Evolutionary conservation across 352 stramenopile species (phyloP).

Genomic region (Globisporangium echinulatum): DNA sequence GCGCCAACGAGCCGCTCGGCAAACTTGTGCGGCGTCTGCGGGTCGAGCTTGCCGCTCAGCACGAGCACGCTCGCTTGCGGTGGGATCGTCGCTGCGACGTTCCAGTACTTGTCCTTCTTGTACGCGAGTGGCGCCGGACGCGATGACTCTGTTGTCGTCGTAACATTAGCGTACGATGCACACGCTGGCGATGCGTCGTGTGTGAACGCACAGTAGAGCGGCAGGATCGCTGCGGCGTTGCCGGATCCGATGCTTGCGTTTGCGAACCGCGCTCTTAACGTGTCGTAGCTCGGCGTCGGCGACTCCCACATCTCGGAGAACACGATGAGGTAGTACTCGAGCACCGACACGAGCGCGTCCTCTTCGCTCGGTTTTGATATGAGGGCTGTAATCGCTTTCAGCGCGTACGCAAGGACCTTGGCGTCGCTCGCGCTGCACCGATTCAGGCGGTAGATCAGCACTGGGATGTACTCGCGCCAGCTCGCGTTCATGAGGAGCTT

Average conservation of each 20-base stretch:
- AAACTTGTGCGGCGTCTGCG: slow-evolving; percentile 47
- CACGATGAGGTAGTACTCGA: slow-evolving; percentile 47
- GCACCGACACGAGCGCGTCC: slow-evolving; percentile 7
- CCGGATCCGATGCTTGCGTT: too few relatives aligned
- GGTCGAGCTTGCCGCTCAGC: slow-evolving; percentile 41
- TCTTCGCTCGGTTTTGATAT: slow-evolving; percentile 12
- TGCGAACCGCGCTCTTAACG: too few relatives aligned
- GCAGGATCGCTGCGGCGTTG: slow-evolving; percentile 6
- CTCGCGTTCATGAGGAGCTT: slow-evolving; percentile 17
- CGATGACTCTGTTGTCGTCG: slow-evolving; percentile 7
- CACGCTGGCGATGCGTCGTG: slow-evolving; percentile 34
- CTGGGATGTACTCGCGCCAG: slow-evolving; percentile 25
- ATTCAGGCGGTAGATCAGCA: slow-evolving; percentile 28
- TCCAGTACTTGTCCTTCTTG: slow-evolving; percentile 42
- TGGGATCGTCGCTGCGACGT: slow-evolving; percentile 29
- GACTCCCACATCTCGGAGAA: slow-evolving; percentile 74
- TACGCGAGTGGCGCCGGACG: slow-evolving; percentile 21
- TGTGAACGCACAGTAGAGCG: slow-evolving; percentile 48
- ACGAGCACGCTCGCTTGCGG: slow-evolving; percentile 34
- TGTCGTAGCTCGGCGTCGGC: slow-evolving; percentile 17
- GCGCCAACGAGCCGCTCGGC: slow-evolving; percentile 25
- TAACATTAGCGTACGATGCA: slow-evolving; percentile 6
- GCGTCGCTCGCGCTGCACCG: slow-evolving; percentile 25
- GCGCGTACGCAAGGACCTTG: slow-evolving; percentile 17
- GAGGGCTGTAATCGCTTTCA: slow-evolving; percentile 8